phyloP scores from a whole-genome alignment of 2,329 filamentous ascomycete genomes.

The Furcasterigmium sp. region DNA sequence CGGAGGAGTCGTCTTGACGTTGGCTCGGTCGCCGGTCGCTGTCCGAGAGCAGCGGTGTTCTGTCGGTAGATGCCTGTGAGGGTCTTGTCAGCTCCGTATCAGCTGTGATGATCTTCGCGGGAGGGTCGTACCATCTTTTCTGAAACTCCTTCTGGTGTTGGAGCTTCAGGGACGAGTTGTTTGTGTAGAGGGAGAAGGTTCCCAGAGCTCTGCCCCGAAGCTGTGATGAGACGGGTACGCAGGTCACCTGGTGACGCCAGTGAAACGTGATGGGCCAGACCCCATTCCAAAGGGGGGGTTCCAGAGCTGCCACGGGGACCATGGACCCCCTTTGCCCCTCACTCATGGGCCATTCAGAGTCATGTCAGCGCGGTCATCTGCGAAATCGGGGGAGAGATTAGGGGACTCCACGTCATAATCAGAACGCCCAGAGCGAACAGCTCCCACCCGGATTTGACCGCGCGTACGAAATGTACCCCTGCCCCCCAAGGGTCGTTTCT shows the following conservation, averaged over 20 bases:
- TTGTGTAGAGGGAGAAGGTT: too few species aligned
- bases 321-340: not conserved
- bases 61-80: slow-evolving; percentile 36
- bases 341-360: not conserved
- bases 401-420: not conserved
- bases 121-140: not conserved
- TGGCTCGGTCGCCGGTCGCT: slow-evolving; percentile 17
- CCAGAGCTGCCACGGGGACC: not conserved
- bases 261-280: too few species aligned
- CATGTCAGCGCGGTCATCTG: not conserved
- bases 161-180: not conserved
- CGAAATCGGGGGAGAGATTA: not conserved
- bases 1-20: slow-evolving; percentile 18
- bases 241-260: not conserved
- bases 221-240: too few species aligned
- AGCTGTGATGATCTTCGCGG: not conserved
- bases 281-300: not conserved
- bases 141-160: not conserved
- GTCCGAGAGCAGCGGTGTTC: slow-evolving; percentile 35
- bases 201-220: too few species aligned
- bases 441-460: too few species aligned
- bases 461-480: too few species aligned
- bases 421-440: too few species aligned
- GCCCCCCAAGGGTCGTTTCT: not conserved
- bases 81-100: slow-evolving; percentile 1